A percentile compares a stretch with the other conserved stretches of the same genome.
Conservation (phyloP, 805 yeast genomes). For the Ogataea angusta region DNA sequence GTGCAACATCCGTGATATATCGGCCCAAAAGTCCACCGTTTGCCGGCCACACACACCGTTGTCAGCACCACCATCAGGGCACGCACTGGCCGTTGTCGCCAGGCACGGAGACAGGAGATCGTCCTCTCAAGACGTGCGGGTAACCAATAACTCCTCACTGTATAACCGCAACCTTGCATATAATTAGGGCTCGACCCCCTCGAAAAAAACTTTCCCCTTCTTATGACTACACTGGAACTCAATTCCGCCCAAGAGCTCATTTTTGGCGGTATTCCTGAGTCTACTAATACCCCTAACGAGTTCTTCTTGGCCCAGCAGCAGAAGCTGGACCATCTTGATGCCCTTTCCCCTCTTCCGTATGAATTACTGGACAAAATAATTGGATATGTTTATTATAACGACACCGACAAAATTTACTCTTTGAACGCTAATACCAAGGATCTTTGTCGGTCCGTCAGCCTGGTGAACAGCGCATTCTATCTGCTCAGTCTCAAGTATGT, state of each 20-base stretch:
- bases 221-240: slow-evolving; percentile 22
- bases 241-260: slow-evolving; percentile 13
- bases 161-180: not conserved
- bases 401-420: slow-evolving; percentile 27
- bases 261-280: slow-evolving; percentile 7
- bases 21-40: not conserved
- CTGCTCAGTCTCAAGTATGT: slow-evolving; percentile 54
- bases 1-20: slow-evolving; percentile 9
- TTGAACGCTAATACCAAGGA: slow-evolving; percentile 30
- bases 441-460: slow-evolving; percentile 26
- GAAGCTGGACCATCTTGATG: slow-evolving; percentile 13
- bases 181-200: not conserved
- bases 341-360: slow-evolving; percentile 28
- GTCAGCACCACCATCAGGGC: too few relatives aligned
- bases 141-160: not conserved
- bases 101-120: not conserved
- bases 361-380: slow-evolving; percentile 34
- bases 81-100: not conserved
- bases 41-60: too few relatives aligned
- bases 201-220: slow-evolving; percentile 4
- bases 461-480: slow-evolving; percentile 57
- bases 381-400: slow-evolving; percentile 30
- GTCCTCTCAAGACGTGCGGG: not conserved
- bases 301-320: slow-evolving; percentile 16
- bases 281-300: slow-evolving; percentile 14